Percentiles rank a stretch among this genome's conserved stretches.
phyloP scores from a whole-genome alignment of 2,329 filamentous ascomycete genomes.

The Alternaria infectoria region DNA sequence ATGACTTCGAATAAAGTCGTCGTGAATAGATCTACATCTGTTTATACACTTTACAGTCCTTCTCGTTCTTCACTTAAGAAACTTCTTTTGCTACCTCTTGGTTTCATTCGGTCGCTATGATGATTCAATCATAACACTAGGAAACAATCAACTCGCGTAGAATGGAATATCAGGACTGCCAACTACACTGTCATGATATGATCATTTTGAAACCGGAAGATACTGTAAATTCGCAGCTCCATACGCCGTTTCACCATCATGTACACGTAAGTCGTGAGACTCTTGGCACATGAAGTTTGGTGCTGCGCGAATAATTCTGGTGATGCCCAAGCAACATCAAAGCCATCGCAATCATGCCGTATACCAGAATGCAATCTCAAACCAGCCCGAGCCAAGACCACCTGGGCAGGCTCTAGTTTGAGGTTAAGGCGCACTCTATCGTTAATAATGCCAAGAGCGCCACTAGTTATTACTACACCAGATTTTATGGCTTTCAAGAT shows the following conservation, averaged over 20 bases:
- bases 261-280: neutral
- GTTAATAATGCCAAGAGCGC: neutral
- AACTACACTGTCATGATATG: neutral
- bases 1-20: neutral
- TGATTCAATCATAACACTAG: accelerated
- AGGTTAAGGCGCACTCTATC: neutral
- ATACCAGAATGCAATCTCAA: neutral
- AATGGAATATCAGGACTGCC: neutral
- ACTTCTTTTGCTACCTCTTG: neutral
- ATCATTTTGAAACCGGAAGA: neutral
- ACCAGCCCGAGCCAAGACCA: neutral
- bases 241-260: neutral
- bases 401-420: neutral
- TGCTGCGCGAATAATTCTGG: neutral
- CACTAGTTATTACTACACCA: neutral
- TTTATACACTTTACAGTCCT: neutral
- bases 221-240: accelerated
- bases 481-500: accelerated
- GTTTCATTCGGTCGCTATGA: neutral
- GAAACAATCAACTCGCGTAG: neutral
- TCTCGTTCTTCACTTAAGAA: neutral
- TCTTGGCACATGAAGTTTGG: neutral
- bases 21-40: neutral
- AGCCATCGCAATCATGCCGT: neutral
- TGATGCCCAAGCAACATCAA: neutral